Evolutionary conservation across 225 moss, liverwort and hornwort genomes (phyloP).

Genomic region (Takakia lepidozioides): DNA sequence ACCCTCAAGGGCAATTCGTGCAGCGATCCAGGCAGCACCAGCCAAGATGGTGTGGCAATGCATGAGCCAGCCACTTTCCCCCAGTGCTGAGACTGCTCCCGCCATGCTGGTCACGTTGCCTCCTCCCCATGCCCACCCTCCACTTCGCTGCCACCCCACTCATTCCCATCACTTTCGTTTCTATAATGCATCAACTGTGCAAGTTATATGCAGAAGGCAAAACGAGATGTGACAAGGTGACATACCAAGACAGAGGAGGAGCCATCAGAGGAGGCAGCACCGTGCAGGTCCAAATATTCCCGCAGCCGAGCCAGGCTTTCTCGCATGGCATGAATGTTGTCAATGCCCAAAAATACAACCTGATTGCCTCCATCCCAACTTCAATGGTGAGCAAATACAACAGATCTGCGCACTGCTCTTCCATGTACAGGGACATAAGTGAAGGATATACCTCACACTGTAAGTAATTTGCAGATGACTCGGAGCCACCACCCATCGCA

Average conservation of each 20-base stretch:
- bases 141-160: conserved; percentile 63
- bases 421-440: too few relatives aligned
- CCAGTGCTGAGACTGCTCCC: conserved; percentile 89
- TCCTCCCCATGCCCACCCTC: conserved; percentile 93
- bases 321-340: conserved; percentile 97
- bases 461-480: conserved; percentile 86
- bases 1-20: conserved; percentile 51
- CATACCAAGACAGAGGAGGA: conserved; percentile 90
- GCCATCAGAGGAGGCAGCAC: conserved; percentile 93
- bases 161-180: too few relatives aligned
- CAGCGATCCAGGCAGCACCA: conserved; percentile 58
- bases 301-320: conserved; percentile 78
- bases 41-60: conserved; percentile 55
- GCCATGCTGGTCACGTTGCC: conserved; percentile 77
- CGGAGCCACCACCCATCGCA: conserved; percentile 93
- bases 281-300: conserved; percentile 86
- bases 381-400: conserved; percentile 9
- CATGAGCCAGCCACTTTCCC: conserved; percentile 63
- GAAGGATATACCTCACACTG: conserved; percentile 81
- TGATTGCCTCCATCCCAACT: conserved; percentile 22
- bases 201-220: too few relatives aligned
- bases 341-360: conserved; percentile 96
- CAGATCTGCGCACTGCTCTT: too few relatives aligned
- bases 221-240: neutral
- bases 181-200: too few relatives aligned